Base-by-base conservation (phyloP, 768 basidiomycete genomes). In the Megacollybia marginata region DNA sequence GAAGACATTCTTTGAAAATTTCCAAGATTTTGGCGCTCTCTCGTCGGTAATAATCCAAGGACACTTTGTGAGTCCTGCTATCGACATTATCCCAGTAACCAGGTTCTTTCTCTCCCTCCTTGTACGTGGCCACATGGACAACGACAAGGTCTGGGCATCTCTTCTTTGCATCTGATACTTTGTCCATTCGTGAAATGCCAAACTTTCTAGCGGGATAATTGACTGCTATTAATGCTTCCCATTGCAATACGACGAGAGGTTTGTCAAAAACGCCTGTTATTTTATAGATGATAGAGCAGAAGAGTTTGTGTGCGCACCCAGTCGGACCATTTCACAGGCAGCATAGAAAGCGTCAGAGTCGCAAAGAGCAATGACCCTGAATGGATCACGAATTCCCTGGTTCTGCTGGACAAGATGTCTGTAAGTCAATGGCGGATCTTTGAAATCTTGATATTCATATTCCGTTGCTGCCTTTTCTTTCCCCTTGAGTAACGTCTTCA, bases 81-180 rank as follows among this genome's bases (percentile, higher is more conserved):
- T 95, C 85, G 11, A 93, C 81, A 55, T 93, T 76, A n/a, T 88
- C 81, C 85, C 89, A 91, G 64, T 98, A 96, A 1, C 85, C 85
- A 15, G 95, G 91, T 63, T 94, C 86, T 44, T 69, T 69, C 48
- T 88, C 88, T 5, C 92, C 92, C 56, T 92, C 88, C 59, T 78
- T 87, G 68, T 92, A 98, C 10, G 96, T 98, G 15, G 94, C 93
- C 13, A 95, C 92, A 69, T 99, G 95, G 7, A 96, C 86, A 4
- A 91, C 80, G 33, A 80, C 71, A 8, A 98, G 69, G 46, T 91
- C 69, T 0, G 95, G 94, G 63, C 94, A 98, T 55, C 81, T 79
- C 65, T 87, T 83, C 67, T 82, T 75, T 7, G 95, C 91, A 43
- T 94, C 89, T 59, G 83, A 76, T 51, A 83, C 70, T 62, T 82